phyloP scores from a whole-genome alignment of 352 stramenopile species.

The Pythium rhizo-oryzae region DNA sequence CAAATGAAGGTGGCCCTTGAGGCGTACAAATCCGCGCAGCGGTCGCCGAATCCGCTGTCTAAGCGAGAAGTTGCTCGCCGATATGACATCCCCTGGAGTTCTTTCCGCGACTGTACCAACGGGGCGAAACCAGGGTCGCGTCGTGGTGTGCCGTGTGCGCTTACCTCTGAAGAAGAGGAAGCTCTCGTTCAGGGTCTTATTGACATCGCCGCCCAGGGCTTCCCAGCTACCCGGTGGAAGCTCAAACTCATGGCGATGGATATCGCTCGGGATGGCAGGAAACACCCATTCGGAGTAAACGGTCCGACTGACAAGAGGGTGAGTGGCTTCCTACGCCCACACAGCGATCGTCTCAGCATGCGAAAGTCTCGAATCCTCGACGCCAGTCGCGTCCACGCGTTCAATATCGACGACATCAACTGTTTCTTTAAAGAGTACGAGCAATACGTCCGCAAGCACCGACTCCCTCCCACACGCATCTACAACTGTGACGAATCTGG shows the following conservation, averaged over 20 bases:
- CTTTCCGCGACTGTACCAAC: background rate
- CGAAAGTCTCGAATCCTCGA: constrained; percentile 13
- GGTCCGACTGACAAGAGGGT: background rate
- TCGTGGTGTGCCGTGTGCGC: background rate
- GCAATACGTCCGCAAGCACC: background rate
- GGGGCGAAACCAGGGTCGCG: too few relatives aligned
- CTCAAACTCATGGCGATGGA: background rate
- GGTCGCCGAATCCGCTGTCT: too few relatives aligned
- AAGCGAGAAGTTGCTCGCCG: background rate
- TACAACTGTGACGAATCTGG: constrained; percentile 21
- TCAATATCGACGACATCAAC: background rate
- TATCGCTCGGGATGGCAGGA: background rate
- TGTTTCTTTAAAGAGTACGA: background rate
- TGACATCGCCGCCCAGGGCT: background rate
- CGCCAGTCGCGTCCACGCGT: background rate
- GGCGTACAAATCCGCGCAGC: too few relatives aligned
- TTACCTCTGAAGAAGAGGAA: background rate
- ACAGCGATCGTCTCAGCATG: constrained; percentile 2
- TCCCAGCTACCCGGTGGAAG: background rate
- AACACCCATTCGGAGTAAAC: background rate
- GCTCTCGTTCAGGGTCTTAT: background rate
- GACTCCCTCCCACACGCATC: background rate
- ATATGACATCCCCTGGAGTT: background rate
- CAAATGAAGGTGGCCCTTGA: too few relatives aligned
- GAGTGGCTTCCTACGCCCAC: background rate